Base-by-base conservation (phyloP, 257 asterid species). In the Petunia secreta region DNA sequence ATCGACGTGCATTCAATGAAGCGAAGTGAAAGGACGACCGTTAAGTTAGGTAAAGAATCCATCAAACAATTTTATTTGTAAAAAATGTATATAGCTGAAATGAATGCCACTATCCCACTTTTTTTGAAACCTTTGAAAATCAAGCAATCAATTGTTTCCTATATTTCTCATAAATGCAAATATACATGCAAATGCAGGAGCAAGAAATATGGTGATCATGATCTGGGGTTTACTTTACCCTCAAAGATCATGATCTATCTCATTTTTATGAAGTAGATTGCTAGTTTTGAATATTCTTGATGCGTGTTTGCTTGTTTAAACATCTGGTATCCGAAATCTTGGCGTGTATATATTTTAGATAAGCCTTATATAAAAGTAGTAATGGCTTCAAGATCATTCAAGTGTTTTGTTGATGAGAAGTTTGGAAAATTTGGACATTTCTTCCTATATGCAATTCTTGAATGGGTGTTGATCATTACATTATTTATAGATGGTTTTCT, bases 401-500 rank as follows among this genome's bases (percentile, higher is more conserved):
- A 82, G 77, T 16, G 73, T 13, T 87, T 84, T 14, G 85, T 92
- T 6, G 97, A 91, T 83, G 74, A 89, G 67, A 89, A 88, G 48
- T 71, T 90, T 46, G 97, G 98, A 36, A 81, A 80, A 25, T 82
- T 91, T n/a, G 88, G 91, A 4, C 82, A 91, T 81, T 91, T 96
- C 87, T 25, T 94, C 85, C 34, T 92, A 64, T 91, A 89, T 75
- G 94, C 87, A 38, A 15, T 91, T 37, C 85, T 96, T 4, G 99
- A 96, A 87, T 92, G 97, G 95, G 52, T 91, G 38, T 81, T 96
- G 75, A 96, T 94, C 66, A 75, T 94, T 78, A 8, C 91, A 43
- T 93, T 96, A 37, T 92, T 92, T 86, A 13, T 87, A 1, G 98
- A 96, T 60, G 98, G 97, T 1, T 52, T 94, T 80, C 88, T 92